Evolutionary conservation across 108 stramenopile species (phyloP), one percentile per base, ranked within the genome.

Genomic region (Aurantiochytrium sp.): DNA sequence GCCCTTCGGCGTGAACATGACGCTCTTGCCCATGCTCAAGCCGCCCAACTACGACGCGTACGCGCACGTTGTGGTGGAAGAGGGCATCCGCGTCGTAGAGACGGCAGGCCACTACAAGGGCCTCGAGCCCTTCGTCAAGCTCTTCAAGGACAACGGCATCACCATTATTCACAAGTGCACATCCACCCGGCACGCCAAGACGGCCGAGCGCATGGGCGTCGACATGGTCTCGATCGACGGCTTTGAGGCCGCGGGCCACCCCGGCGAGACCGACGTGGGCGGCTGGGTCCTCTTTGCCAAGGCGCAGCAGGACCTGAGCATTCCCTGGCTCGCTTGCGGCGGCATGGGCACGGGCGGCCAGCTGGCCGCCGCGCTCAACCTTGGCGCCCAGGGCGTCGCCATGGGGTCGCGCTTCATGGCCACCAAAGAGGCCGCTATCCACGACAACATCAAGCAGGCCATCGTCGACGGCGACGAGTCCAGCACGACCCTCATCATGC

Each of bases 171-270:
- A 92, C 87, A 92, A 92, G 85, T 92, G 92, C 88, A 90, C 90
- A 0, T 48, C 90, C 3, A 91, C 89, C 22, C 87, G 92, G 3
- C 92, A 92, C 59, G 92, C 92, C n/a, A 73, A 68, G 52, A 69
- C 42, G 45, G 92, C 92, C 10, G 92, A 92, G 86, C 87, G 89
- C 4, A 85, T 85, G 55, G 89, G 89, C 85, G 92, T 91, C 0
- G 92, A 92, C 59, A 88, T 88, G 45, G 90, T 92, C 1, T 52
- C 42, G 22, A 55, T 92, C 10, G 92, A 92, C 87, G 92, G 92
- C 1, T 88, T 92, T 52, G 92, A 92, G 89, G 90, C 90, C 24
- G 92, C 91, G 4, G 92, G 92, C 24, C 92, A 92, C 88, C 92
- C 92, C 0, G 92, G 92, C 15, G 92, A 92, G 42, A 88, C 68